A percentile compares a stretch with the other conserved stretches of the same genome.
phyloP scores from a whole-genome alignment of 805 yeast species.

The Schwanniomyces yamadae region DNA sequence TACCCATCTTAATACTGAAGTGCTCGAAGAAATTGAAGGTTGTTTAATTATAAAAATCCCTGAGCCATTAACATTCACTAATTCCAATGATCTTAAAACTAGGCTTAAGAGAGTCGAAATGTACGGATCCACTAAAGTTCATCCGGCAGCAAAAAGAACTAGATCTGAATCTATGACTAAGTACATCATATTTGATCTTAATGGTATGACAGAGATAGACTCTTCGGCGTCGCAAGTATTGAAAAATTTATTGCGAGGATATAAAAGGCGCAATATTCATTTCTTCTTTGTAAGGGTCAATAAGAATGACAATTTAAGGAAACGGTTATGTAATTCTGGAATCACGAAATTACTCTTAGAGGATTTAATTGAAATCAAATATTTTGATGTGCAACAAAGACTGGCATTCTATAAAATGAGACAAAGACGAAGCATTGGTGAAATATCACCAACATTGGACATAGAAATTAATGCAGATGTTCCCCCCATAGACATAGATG shows the following conservation, averaged over 20 bases:
- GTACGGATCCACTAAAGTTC: constrained; percentile 44
- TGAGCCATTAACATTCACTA: constrained; percentile 44
- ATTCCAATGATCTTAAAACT: constrained; percentile 37
- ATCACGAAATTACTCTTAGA: constrained; percentile 23
- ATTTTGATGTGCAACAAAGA: constrained; percentile 19
- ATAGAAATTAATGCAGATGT: constrained; percentile 1
- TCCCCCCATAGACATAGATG: constrained; percentile 12
- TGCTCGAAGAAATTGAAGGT: constrained; percentile 44
- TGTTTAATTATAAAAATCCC: constrained; percentile 43
- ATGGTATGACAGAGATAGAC: constrained; percentile 43
- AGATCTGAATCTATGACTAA: constrained; percentile 39
- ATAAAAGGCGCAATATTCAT: constrained; percentile 29
- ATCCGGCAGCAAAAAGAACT: constrained; percentile 39
- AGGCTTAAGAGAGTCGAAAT: constrained; percentile 40
- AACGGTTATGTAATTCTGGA: constrained; percentile 30
- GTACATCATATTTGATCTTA: constrained; percentile 39
- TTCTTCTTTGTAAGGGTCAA: constrained; percentile 37
- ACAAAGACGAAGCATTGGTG: constrained; percentile 2
- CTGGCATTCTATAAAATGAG: constrained; percentile 1
- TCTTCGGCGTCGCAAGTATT: constrained; percentile 43
- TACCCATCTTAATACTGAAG: constrained; percentile 34
- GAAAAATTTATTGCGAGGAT: constrained; percentile 25
- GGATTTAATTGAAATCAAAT: constrained; percentile 24
- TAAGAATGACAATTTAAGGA: constrained; percentile 23
- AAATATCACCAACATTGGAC: constrained; percentile 1